Evolutionary conservation across 2,329 filamentous ascomycete species (phyloP), one percentile per base, ranked within the genome.

Genomic region (Trichoderma pleuroti): DNA sequence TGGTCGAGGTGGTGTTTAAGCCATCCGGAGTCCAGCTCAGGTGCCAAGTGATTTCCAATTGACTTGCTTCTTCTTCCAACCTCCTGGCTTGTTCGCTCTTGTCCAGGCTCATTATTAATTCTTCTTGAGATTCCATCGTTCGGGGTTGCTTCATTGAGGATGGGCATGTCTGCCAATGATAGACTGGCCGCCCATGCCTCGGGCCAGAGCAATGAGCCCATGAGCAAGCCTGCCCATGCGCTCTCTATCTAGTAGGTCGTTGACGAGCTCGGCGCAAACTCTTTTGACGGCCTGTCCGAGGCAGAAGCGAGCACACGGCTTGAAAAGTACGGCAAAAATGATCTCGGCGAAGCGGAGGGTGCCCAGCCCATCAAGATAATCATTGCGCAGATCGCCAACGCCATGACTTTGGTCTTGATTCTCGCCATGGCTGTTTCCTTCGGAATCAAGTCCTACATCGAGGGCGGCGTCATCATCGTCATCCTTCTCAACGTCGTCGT

Each of bases 361-460:
- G 89, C 92, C 26, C 86, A 87, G 69, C 85, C 87, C 32, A 74
- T 86, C 69, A 90, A 90, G 76, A 92, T 92, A 72, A 80, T 92
- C 26, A 81, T 91, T 62, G 84, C 86, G 36, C 90, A 92, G 76
- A 82, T 92, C 67, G 89, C 88, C 71, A 92, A 92, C 78, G 90
- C 90, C 16, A 87, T 92, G 87, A 91, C 88, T 74, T 78, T 92
- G 79, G 46, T 90, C 18, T 81, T 90, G 64, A 86, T 88, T 66
- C 81, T 86, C 68, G 87, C 84, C 26, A 56, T 56, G 52, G 52
- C 52, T 0, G 52, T 30, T 16, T 56, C 52, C 0, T 56, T 18
- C 8, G 52, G 52, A 18, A 56, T 56, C 26, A 28, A 56, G 16
- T 56, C 52, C 11, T 56, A 30, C 14, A 56, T 56, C 24, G 52